These are phyloP conservation scores for Drosera spatulata DNA, from an alignment of 179 eudicot genomes.

Conservation along the genomic window DNA sequence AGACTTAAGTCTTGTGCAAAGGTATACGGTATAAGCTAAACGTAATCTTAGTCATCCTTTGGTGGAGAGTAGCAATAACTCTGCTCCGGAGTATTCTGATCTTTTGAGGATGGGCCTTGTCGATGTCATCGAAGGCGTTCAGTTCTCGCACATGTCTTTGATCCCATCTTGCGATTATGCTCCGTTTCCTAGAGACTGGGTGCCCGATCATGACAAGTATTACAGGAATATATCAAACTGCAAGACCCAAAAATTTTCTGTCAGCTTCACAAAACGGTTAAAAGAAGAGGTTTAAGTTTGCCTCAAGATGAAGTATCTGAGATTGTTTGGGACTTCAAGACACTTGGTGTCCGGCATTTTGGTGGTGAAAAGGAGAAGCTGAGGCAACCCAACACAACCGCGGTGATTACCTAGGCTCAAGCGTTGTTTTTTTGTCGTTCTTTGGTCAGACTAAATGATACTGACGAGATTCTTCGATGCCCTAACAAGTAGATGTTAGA, in stretches of 20 bases:
- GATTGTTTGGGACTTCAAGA: slow-evolving; percentile 75
- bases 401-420: no score
- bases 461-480: no score
- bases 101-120: slow-evolving; percentile 75
- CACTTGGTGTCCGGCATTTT: slow-evolving; percentile 35
- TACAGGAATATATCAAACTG: slow-evolving; percentile 59
- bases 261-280: slow-evolving; percentile 48
- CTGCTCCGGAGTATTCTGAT: slow-evolving; percentile 65
- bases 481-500: no score
- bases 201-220: slow-evolving; percentile 70
- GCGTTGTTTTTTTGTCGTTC: no score
- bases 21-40: slow-evolving; percentile 67
- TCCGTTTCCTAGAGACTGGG: slow-evolving; percentile 80
- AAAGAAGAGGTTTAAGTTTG: slow-evolving; percentile 32
- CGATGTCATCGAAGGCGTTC: slow-evolving; percentile 83
- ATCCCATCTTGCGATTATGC: slow-evolving; percentile 89
- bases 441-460: no score
- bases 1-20: slow-evolving; percentile 84
- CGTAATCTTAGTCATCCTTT: slow-evolving; percentile 82
- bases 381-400: no score
- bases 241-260: slow-evolving; percentile 74
- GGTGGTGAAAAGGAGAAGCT: slow-evolving; percentile 3
- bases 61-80: slow-evolving; percentile 38
- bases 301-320: slow-evolving; percentile 79
- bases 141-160: slow-evolving; percentile 75